Evolutionary conservation across 225 moss, liverwort and hornwort species (phyloP), one percentile per base, ranked within the genome.

Genomic region (Pleurozium schreberi): DNA sequence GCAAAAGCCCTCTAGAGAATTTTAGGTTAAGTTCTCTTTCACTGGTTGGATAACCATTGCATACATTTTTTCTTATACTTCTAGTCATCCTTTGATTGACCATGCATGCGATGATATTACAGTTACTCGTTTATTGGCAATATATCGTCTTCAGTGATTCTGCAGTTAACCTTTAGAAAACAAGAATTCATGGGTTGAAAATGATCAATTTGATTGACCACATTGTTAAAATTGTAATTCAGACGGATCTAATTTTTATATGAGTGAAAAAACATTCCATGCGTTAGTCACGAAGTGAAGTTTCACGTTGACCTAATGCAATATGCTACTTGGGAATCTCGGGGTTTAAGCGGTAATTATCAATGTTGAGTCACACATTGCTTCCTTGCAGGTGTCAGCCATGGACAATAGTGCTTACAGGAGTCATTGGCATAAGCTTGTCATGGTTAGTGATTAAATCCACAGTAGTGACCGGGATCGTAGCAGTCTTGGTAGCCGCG

Each of bases 341-440:
- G 26, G 73, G 73, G 59, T 74, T 75, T 65, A 36, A 28, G 58
- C 52, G 28, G 25, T 71, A 30, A 10, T 77, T 84, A 62, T 36
- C 27, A 27, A 84, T 78, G 63, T 71, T 68, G 63, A 21, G 49
- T 71, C n/a, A 57, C 18, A 53, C 36, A 83, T 66, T 79, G 88
- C 52, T 85, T 69, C 55, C 79, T 90, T 88, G 88, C 93, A 99
- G 98, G 98, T 99, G 99, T 87, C 99, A 99, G 89, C 99, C 99
- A 21, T 99, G 99, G 99, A 94, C 96, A 55, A 99, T 99, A 84
- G 92, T 95, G 62, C 83, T 94, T 17, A 96, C 99, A 80, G 99
- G 99, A 87, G 84, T 94, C n/a, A 91, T 83, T 75, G 94, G 93
- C 73, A 85, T 96, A 42, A 87, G 85, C 80, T 69, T 92, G 45